Base-by-base conservation (phyloP, 2,329 filamentous ascomycete genomes). In the Paecilomyces sp. region DNA sequence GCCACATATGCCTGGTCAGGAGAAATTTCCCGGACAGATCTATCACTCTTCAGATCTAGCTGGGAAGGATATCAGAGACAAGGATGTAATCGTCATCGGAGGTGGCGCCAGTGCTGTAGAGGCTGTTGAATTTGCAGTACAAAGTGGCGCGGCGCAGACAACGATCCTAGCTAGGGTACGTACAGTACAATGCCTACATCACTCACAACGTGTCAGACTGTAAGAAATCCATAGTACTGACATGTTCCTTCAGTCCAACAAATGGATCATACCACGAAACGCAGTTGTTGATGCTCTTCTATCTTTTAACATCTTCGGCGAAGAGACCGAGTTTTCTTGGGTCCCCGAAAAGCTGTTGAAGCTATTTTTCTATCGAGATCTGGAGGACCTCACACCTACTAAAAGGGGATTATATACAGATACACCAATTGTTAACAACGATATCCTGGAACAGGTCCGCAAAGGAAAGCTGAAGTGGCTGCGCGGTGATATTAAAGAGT, bases 191-290 rank as follows among this genome's bases (percentile, higher is more conserved):
- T 28, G 6, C 25, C 25, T 28, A 28, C 6, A 18, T 18, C 3
- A 18, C 22, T 18, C 41, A 47, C 9, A 5, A 47, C 15, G 5
- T 8, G n/a, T 9, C n/a, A 18, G 18, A 47, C 18, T 1, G 18
- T 8, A n/a, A 18, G 41, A 22, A 18, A 0, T 47, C 2, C 4
- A 7, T 3, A 47, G n/a, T n/a, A 18, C n/a, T 47, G 41, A 47
- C 41, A 86, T 59, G 86, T 95, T 30, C 3, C 81, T 95, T 9
- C 85, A 90, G 25, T 89, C 86, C 13, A 90, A 93, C 66, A 94
- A 93, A 72, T 93, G 90, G 90, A 90, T 94, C 62, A 92, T 93
- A 57, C 91, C 91, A 0, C 84, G 91, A 8, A 94, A 95, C 65
- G 79, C 89, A 0, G 55, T 94, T 51, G 80, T 94, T 56, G 87